Base-by-base conservation (phyloP, 306 rosid genomes). In the Ceratonia siliqua region DNA sequence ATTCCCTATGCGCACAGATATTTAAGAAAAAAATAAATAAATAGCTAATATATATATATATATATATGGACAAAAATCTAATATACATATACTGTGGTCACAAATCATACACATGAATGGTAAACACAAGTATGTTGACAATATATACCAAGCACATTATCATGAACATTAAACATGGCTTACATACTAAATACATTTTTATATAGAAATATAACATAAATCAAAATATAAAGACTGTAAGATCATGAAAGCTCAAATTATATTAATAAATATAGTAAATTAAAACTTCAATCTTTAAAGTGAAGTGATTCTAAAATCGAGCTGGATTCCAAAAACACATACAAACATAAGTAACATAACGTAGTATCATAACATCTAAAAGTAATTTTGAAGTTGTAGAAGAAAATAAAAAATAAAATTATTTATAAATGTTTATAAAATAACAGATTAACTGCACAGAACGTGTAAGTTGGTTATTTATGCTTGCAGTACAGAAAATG, bases 1-100 rank as follows among this genome's bases (percentile, higher is more conserved):
- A 88, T 81, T 25, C 89, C 98, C 97, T 93, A 18, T 36, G 72
- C 77, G 62, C 25, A 56, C 21, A 81, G 73, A 62, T 8, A 41
- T 58, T 39, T 36, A 73, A 30, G 20, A 28, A 56, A 59, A 56
- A 53, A 20, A 70, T 78, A 46, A 36, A 35, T 24, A 63, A 17
- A 69, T 20, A 69, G 77, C 30, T 45, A 41, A 68, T 15, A 79
- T 28, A 78, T 7, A 46, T 17, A 52, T n/a, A 68, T 15, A 79
- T 28, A 78, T 7, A 46, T 17, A 52, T n/a, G 54, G 46, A 24
- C 70, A 74, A 62, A 62, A 17, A 6, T 38, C 27, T 39, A 68
- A 62, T 70, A 55, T 62, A 43, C 69, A 53, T 66, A 71, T 30
- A 41, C 43, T 32, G 2, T 0, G 20, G 63, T 53, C 77, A 52